A percentile compares a stretch with the other conserved stretches of the same genome.
phyloP scores from a whole-genome alignment of 2,329 filamentous ascomycete genomes.

The Xylariaceae sp. region DNA sequence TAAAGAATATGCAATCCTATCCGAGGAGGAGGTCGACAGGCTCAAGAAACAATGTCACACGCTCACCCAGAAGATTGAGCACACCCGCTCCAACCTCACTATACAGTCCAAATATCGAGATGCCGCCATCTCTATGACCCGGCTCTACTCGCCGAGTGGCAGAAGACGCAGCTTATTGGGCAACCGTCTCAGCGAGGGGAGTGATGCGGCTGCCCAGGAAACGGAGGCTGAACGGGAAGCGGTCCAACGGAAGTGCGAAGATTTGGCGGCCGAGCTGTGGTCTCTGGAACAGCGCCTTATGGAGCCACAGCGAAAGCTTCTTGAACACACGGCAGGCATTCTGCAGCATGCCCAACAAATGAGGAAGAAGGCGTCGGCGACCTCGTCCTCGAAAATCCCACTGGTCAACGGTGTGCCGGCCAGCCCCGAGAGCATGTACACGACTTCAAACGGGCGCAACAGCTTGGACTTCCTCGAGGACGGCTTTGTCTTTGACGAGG shows the following conservation, averaged over 20 bases:
- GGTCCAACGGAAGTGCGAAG: conserved; percentile 78
- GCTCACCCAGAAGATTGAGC: conserved; percentile 71
- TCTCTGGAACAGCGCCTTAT: conserved; percentile 71
- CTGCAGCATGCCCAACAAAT: conserved; percentile 83
- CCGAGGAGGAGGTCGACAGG: conserved; percentile 84
- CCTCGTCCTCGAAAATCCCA: conserved; percentile 35
- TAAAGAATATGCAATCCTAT: conserved; percentile 75
- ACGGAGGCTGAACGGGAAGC: conserved; percentile 70
- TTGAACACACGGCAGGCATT: conserved; percentile 89
- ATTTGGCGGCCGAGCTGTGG: conserved; percentile 75
- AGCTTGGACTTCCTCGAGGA: conserved; percentile 51
- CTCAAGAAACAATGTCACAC: conserved; percentile 81
- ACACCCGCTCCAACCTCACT: conserved; percentile 73
- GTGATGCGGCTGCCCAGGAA: conserved; percentile 48
- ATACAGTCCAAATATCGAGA: conserved; percentile 93
- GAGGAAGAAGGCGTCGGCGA: conserved; percentile 50
- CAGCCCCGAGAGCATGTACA: conserved; percentile 72
- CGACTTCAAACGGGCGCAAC: conserved; percentile 56
- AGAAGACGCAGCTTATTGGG: conserved; percentile 43
- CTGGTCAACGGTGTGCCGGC: conserved; percentile 58
- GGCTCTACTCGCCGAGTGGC: conserved; percentile 64
- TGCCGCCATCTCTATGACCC: conserved; percentile 80
- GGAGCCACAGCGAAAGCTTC: conserved; percentile 66
- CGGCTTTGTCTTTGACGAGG: conserved; percentile 68
- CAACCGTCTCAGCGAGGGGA: conserved; percentile 44